phyloP scores from a whole-genome alignment of 2,329 filamentous ascomycete species.

The Cyanodermella asteris region DNA sequence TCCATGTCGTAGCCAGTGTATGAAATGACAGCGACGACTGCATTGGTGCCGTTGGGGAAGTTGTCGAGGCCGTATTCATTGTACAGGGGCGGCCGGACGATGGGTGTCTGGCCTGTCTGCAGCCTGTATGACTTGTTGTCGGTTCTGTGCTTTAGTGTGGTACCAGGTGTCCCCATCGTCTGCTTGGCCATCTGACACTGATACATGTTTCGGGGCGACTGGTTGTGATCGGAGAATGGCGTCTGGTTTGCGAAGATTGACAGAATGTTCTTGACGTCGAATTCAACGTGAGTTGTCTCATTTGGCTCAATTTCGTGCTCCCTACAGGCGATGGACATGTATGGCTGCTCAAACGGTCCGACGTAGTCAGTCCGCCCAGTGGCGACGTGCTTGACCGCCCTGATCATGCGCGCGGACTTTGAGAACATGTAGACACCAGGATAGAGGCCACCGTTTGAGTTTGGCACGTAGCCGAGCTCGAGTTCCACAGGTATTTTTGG shows the following conservation, averaged over 20 bases:
- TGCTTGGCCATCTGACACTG: conserved; percentile 99
- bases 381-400: conserved; percentile 80
- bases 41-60: conserved; percentile 91
- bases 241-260: conserved; percentile 98
- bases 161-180: conserved; percentile 90
- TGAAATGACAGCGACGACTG: conserved; percentile 89
- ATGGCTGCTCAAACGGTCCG: conserved; percentile 86
- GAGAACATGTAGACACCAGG: conserved; percentile 90
- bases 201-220: conserved; percentile 98
- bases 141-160: conserved; percentile 63
- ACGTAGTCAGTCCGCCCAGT: conserved; percentile 72
- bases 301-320: conserved; percentile 72
- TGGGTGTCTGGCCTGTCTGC: conserved; percentile 86
- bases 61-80: conserved; percentile 95
- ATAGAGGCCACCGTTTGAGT: conserved; percentile 79
- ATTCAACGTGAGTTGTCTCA: conserved; percentile 81
- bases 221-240: conserved; percentile 96
- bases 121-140: conserved; percentile 95
- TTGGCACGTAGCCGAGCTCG: conserved; percentile 80
- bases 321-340: conserved; percentile 93
- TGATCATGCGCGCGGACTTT: conserved; percentile 62
- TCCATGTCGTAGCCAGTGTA: conserved; percentile 99
- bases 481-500: conserved; percentile 63
- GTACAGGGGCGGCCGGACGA: conserved; percentile 78
- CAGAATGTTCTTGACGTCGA: conserved; percentile 84